A percentile compares a stretch with the other conserved stretches of the same genome.
Evolutionary conservation across 306 rosid genomes (phyloP).

Genomic region (Inga oerstediana): DNA sequence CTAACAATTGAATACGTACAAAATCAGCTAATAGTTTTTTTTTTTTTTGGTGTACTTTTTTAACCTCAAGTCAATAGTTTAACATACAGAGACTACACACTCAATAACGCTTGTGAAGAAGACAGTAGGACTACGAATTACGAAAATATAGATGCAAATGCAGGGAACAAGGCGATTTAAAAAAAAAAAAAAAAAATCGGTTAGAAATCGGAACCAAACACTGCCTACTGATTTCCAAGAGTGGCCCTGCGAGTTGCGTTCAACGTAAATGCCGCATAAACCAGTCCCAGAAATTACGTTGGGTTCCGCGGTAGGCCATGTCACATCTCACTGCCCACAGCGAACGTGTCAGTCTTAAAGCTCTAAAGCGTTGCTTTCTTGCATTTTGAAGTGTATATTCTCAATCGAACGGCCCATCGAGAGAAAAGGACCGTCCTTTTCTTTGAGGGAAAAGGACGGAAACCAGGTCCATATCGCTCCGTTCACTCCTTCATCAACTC

Average conservation of each 20-base stretch:
- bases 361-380: background rate
- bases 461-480: too few relatives aligned
- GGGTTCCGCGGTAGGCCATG: slow-evolving; percentile 2
- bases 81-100: too few relatives aligned
- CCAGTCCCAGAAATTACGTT: slow-evolving; percentile 15
- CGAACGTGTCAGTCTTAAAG: slow-evolving; percentile 27
- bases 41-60: too few relatives aligned
- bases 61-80: too few relatives aligned
- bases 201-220: background rate
- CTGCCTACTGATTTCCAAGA: background rate
- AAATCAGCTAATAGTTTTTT: too few relatives aligned
- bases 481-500: slow-evolving; percentile 20
- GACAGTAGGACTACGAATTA: too few relatives aligned
- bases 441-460: too few relatives aligned
- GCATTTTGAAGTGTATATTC: background rate
- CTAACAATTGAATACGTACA: too few relatives aligned
- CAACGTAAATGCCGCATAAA: background rate
- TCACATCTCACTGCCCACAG: background rate
- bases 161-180: background rate
- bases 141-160: background rate
- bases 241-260: background rate
- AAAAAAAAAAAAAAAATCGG: background rate
- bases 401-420: too few relatives aligned
- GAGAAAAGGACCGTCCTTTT: too few relatives aligned
- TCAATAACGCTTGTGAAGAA: too few relatives aligned